phyloP scores from a whole-genome alignment of 345 rosid species.

The Camelina hispida region DNA sequence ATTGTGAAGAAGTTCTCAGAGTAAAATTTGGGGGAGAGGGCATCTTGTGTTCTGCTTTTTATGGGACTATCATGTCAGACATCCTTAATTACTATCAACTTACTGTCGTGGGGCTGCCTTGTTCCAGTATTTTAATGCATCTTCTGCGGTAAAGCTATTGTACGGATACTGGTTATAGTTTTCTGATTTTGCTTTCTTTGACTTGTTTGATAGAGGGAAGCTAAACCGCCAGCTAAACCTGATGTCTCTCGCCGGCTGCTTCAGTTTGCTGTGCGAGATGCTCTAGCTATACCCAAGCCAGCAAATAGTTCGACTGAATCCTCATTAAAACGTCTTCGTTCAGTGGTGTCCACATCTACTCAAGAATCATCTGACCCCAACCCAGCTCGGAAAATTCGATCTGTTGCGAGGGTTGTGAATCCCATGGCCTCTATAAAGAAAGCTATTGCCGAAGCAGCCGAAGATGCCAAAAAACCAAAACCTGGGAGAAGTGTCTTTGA shows the following conservation, averaged over 20 bases:
- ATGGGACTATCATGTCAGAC: constrained; percentile 18
- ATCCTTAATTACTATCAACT: constrained; percentile 1
- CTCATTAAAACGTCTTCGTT: constrained; percentile 79
- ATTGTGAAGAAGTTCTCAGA: constrained; percentile 18
- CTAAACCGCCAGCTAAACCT: constrained; percentile 59
- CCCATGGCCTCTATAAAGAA: constrained; percentile 78
- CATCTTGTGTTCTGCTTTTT: constrained; percentile 14
- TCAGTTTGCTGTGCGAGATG: constrained; percentile 97
- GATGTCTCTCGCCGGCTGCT: constrained; percentile 88
- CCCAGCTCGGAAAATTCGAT: constrained; percentile 60
- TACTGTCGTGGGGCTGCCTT: constrained; percentile 12
- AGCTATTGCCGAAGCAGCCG: constrained; percentile 93
- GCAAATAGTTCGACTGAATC: constrained; percentile 57
- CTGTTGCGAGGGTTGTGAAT: constrained; percentile 73
- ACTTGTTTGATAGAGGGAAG: constrained; percentile 62
- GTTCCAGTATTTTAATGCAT: constrained; percentile 15
- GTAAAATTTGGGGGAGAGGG: constrained; percentile 8
- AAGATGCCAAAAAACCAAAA: constrained; percentile 67
- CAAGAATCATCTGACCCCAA: constrained; percentile 50
- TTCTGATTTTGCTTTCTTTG: constrained; percentile 37
- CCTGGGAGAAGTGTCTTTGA: constrained; percentile 87
- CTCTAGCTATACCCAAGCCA: constrained; percentile 71
- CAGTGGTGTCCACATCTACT: constrained; percentile 73
- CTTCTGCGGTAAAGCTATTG: constrained; percentile 6
- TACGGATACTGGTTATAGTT: constrained; percentile 21